These are phyloP conservation scores for Hortaea sp. DNA, from an alignment of 2,329 filamentous ascomycete species.

Conservation along the genomic window DNA sequence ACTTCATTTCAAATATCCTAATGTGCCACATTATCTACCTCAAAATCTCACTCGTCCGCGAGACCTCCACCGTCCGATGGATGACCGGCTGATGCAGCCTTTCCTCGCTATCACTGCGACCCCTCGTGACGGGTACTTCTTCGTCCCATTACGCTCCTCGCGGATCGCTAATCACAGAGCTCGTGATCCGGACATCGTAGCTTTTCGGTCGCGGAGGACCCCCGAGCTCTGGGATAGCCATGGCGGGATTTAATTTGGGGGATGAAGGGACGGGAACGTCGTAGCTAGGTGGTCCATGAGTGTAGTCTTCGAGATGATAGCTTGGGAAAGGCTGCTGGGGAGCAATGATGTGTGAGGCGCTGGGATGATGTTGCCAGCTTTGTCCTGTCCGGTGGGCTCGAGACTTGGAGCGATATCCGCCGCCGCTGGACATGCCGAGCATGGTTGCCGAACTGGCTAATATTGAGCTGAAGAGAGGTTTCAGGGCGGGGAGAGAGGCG, in stretches of 20 bases:
- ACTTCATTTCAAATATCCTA: too few species aligned
- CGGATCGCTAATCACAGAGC: neutral
- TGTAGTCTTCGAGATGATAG: neutral
- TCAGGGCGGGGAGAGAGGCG: neutral
- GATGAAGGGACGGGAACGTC: neutral
- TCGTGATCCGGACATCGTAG: constrained; percentile 5
- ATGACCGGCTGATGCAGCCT: constrained; percentile 5
- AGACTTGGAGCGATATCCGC: neutral
- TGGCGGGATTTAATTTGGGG: neutral
- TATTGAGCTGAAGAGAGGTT: neutral
- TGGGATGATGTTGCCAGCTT: neutral
- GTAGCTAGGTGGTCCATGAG: neutral
- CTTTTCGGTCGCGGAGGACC: neutral
- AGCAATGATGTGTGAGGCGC: too few species aligned
- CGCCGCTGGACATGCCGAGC: neutral
- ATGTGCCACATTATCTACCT: too few species aligned
- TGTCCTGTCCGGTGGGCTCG: neutral
- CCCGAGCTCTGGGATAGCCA: neutral
- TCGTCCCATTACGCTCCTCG: neutral
- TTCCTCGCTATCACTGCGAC: constrained; percentile 4
- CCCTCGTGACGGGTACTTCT: neutral
- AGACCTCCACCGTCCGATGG: constrained; percentile 5
- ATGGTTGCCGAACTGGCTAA: neutral
- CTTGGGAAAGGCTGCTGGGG: neutral
- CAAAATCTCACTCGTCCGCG: constrained; percentile 12